Percentiles rank a stretch among this genome's conserved stretches.
phyloP scores from a whole-genome alignment of 2,329 filamentous ascomycete genomes.

The Alternaria burnsii region DNA sequence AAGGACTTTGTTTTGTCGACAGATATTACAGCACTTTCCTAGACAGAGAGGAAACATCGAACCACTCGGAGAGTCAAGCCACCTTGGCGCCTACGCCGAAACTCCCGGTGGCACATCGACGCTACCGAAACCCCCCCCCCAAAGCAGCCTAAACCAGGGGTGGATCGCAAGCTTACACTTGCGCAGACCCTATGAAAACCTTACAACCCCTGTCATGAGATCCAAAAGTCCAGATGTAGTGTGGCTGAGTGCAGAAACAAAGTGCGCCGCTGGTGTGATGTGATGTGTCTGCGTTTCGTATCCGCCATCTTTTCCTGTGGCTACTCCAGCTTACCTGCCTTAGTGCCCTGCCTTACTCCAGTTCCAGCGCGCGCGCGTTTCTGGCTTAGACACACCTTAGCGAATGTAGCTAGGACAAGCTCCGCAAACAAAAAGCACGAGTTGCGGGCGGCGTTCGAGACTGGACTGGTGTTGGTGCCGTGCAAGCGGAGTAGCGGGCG shows the following conservation, averaged over 20 bases:
- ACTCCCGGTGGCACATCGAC: slow-evolving; percentile 7
- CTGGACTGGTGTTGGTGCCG: slow-evolving; percentile 13
- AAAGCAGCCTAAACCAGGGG: slow-evolving; percentile 20
- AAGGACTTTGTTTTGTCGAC: neutral
- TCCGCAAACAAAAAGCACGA: slow-evolving; percentile 5
- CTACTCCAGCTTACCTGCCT: neutral
- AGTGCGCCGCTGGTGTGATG: neutral
- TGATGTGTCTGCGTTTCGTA: slow-evolving; percentile 8
- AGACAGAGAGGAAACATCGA: neutral
- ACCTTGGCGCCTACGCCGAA: slow-evolving; percentile 3
- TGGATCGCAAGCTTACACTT: slow-evolving; percentile 1
- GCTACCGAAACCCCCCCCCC: slow-evolving; percentile 11
- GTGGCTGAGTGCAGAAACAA: slow-evolving; percentile 27
- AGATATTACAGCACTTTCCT: too few relatives aligned
- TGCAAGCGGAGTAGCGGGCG: slow-evolving; percentile 12
- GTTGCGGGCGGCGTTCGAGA: neutral
- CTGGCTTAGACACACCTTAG: slow-evolving; percentile 1
- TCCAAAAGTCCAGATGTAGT: slow-evolving; percentile 19
- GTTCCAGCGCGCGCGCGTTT: neutral
- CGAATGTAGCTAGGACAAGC: slow-evolving; percentile 4
- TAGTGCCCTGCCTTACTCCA: neutral
- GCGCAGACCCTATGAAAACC: neutral
- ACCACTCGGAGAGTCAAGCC: neutral
- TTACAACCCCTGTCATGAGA: slow-evolving; percentile 2
- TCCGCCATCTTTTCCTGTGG: neutral